Conservation (phyloP, 306 rosid genomes). For the Astragalus membranaceus region DNA sequence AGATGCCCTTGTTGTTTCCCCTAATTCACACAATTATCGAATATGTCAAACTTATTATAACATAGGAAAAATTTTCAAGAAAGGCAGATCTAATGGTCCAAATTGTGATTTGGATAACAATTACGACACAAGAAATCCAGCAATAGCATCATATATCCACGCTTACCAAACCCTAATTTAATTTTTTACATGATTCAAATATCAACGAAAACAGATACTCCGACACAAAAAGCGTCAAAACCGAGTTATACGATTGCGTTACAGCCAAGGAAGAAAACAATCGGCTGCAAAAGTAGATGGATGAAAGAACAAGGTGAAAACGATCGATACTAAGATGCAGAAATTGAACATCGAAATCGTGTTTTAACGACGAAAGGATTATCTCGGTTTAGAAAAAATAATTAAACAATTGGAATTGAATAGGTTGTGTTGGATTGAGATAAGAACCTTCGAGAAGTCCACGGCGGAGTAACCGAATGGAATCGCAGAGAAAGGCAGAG, state of each 20-base stretch:
- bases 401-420: not conserved
- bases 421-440: not conserved
- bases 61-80: not conserved
- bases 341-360: not conserved
- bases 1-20: not conserved
- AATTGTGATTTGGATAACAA: not conserved
- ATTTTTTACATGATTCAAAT: not conserved
- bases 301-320: not conserved
- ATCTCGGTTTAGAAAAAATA: not conserved
- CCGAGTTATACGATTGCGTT: not conserved
- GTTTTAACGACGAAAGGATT: not conserved
- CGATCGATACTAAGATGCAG: not conserved
- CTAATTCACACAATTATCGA: not conserved
- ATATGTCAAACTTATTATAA: not conserved
- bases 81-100: not conserved
- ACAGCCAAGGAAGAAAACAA: not conserved
- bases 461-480: not conserved
- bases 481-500: not conserved
- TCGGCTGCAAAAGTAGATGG: not conserved
- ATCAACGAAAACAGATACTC: not conserved
- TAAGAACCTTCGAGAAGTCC: constrained; percentile 15
- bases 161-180: constrained; percentile 20
- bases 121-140: not conserved
- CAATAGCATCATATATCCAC: not conserved
- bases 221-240: not conserved